phyloP scores from a whole-genome alignment of 2,329 filamentous ascomycete species.

The Eutypella sp. region DNA sequence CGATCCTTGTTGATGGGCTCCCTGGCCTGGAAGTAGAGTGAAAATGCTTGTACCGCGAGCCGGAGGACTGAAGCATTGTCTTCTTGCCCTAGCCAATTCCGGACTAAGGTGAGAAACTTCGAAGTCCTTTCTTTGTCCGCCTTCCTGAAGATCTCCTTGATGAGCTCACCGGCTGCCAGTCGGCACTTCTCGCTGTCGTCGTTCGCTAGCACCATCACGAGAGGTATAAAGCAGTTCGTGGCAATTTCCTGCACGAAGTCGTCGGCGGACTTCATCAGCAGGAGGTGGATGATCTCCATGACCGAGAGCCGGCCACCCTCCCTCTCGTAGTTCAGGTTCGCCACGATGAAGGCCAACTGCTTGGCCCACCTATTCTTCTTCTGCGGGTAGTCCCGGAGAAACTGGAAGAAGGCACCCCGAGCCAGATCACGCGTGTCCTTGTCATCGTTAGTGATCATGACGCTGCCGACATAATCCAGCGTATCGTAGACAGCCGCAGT shows the following conservation, averaged over 20 bases:
- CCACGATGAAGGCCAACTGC: constrained; percentile 81
- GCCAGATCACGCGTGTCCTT: constrained; percentile 82
- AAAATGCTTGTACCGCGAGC: constrained; percentile 75
- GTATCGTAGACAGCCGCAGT: constrained; percentile 87
- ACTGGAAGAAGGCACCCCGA: constrained; percentile 86
- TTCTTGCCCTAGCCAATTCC: constrained; percentile 70
- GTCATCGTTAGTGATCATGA: constrained; percentile 96
- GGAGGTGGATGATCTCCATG: constrained; percentile 81
- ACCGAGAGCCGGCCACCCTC: constrained; percentile 86
- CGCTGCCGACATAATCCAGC: constrained; percentile 78
- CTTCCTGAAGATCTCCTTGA: constrained; percentile 75
- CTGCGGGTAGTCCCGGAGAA: constrained; percentile 90
- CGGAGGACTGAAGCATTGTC: constrained; percentile 66
- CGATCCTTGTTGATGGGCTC: constrained; percentile 54
- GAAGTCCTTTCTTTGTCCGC: constrained; percentile 68
- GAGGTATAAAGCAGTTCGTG: constrained; percentile 75
- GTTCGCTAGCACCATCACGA: constrained; percentile 81
- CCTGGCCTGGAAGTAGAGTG: constrained; percentile 72
- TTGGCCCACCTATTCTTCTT: constrained; percentile 84
- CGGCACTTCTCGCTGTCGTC: constrained; percentile 85
- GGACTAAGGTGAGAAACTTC: constrained; percentile 66
- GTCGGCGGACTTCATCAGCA: constrained; percentile 80
- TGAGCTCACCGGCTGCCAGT: constrained; percentile 70
- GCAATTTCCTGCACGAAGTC: constrained; percentile 79
- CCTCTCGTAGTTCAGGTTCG: constrained; percentile 86